phyloP scores from a whole-genome alignment of 768 basidiomycete genomes.

The Coprinopsis strossmayeri region DNA sequence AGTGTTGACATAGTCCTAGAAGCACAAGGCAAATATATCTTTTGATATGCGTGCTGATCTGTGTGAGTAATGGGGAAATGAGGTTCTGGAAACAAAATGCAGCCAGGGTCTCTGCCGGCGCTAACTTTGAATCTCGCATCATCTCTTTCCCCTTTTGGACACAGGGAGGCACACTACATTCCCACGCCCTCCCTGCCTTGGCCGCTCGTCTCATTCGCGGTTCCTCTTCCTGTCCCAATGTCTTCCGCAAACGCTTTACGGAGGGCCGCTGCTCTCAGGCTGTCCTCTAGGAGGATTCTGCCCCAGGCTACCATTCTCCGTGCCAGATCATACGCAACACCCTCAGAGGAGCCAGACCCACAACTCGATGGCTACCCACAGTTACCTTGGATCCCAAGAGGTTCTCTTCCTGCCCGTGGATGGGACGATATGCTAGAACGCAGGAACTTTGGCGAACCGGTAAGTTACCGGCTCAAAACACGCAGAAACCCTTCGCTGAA shows the following conservation, averaged over 20 bases:
- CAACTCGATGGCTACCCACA: constrained; percentile 71
- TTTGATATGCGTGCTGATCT: neutral
- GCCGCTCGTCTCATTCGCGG: neutral
- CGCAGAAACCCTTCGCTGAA: constrained; percentile 8
- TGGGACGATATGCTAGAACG: constrained; percentile 77
- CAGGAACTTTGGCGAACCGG: constrained; percentile 77
- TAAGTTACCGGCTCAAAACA: constrained; percentile 25
- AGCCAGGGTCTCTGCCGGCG: neutral
- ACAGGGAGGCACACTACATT: neutral
- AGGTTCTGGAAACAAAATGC: neutral
- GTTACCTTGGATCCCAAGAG: constrained; percentile 60
- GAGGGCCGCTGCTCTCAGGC: constrained; percentile 24
- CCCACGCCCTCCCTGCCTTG: constrained; percentile 2
- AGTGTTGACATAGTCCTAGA: no score
- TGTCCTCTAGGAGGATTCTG: constrained; percentile 16
- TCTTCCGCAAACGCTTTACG: constrained; percentile 32
- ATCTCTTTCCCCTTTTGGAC: neutral
- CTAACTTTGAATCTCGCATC: neutral
- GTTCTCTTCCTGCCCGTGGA: constrained; percentile 54
- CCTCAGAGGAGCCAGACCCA: constrained; percentile 45
- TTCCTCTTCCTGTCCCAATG: no score
- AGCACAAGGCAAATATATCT: neutral
- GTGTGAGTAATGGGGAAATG: constrained; percentile 3
- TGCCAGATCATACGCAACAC: constrained; percentile 28
- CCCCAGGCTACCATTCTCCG: constrained; percentile 2